A percentile compares a stretch with the other conserved stretches of the same genome.
Evolutionary conservation across 257 asterid genomes (phyloP).

Genomic region (Leonotis leonurus): DNA sequence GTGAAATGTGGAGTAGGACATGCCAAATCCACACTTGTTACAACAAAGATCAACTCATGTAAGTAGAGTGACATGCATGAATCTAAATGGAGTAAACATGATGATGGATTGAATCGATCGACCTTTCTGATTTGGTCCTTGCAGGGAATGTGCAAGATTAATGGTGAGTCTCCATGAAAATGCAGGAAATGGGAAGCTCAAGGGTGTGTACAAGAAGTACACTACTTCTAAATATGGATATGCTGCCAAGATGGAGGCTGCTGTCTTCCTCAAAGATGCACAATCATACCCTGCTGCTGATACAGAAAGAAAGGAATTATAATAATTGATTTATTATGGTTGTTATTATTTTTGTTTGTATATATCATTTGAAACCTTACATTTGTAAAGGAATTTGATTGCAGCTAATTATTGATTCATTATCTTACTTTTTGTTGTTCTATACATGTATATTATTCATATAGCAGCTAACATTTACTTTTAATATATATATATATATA

Average conservation of each 20-base stretch:
- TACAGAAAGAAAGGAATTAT: neutral
- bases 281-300: neutral
- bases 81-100: neutral
- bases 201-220: slow-evolving; percentile 64
- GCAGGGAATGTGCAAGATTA: slow-evolving; percentile 54
- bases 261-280: slow-evolving; percentile 32
- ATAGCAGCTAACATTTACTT: too few relatives aligned
- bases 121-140: neutral
- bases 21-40: slow-evolving; percentile 51
- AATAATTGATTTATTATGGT: neutral
- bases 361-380: neutral
- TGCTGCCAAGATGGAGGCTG: slow-evolving; percentile 56
- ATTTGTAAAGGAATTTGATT: neutral
- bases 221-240: slow-evolving; percentile 44
- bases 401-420: neutral
- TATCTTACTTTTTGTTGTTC: neutral
- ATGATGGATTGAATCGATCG: neutral
- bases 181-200: slow-evolving; percentile 57
- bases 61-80: neutral
- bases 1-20: slow-evolving; percentile 60
- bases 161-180: slow-evolving; percentile 55
- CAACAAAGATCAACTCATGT: slow-evolving; percentile 56
- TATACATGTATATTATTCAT: neutral
- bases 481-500: too few relatives aligned
- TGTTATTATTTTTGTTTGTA: neutral